Evolutionary conservation across 1,284 basidiomycete genomes (phyloP), one percentile per base, ranked within the genome.

Genomic region (Cutaneotrichosporon spelunceum): DNA sequence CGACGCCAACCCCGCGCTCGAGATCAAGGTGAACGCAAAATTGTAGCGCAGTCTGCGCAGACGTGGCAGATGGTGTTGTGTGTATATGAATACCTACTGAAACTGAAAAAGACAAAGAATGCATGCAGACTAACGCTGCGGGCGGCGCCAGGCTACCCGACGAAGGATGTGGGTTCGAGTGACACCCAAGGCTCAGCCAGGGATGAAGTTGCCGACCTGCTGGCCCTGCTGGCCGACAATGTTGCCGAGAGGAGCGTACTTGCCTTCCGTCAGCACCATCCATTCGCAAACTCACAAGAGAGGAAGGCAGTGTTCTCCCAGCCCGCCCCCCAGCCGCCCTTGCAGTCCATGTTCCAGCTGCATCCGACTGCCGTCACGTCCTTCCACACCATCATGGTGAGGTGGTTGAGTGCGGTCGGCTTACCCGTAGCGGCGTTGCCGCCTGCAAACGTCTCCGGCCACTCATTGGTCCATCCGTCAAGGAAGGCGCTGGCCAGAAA

Each of bases 331-430:
- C 2, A 4, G 26, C 24, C 19, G 39, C 19, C 39, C 19, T 16
- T 5, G 55, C 60, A 61, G 42, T 21, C 44, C 4, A 48, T 11
- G 30, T 34, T 50, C 61, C 61, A 66, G 53, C 26, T 73, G 56
- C 76, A 78, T 16, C 76, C 76, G 27, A 78, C 45, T 50, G 71
- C 23, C 27, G 66, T 70, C 21, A 68, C 71, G 14, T 27, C 64
- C 63, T 77, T 74, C 76, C 76, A 78, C 34, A 78, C 74, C 61
- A 76, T 70, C 59, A 66, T 59, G n/a, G 74, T 77, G 65, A 74
- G 77, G 61, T 78, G 76, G 13, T 42, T 42, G 16, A 42, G 16
- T 1, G 16, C n/a, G 39, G 9, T 9, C 8, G n/a, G 19, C 19
- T 19, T 19, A 19, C 71, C 71, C 0, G 63, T 65, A 10, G 34